Base-by-base conservation (phyloP, 1,139 yeast species). In the Suhomyces terraborum region DNA sequence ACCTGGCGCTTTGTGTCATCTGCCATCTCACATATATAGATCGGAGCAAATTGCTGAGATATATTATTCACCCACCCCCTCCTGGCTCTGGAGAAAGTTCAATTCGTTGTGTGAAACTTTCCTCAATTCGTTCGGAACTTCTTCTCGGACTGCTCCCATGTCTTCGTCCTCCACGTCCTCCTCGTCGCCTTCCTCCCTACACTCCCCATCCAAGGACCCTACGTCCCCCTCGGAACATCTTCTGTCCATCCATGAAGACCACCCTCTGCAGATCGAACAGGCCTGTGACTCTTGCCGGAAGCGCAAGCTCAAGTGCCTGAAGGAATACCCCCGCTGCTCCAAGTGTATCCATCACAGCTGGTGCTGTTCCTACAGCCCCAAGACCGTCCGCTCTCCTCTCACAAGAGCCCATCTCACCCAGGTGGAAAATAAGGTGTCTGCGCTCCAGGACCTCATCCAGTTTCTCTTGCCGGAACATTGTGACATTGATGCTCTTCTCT, bases 331-430 rank as follows among this genome's bases (percentile, higher is more conserved):
- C 4, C 77, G 78, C 50, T 88, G 96, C 58, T 69, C 83, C 35
- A 87, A 87, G 58, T 88, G 96, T 64, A 63, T 73, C 13, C 80
- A 77, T 42, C 88, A 86, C 56, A 71, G 75, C 31, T 83, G 95
- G 85, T 75, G 76, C 35, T 88, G 96, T 61, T 66, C 78, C 4
- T 88, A 88, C 59, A 80, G 87, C 20, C 96, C 96, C 10, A 70
- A 86, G 47, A 77, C 84, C 2, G 83, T 84, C 23, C 67, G 96
- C 45, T 81, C 91, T 6, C 96, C 96, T 0, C 67, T 88, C 46
- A 88, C 96, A 0, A 69, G 96, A 52, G 88, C 85, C 14, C 85
- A 84, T 64, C 67, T 88, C 49, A 87, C 95, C 8, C 77, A 77
- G 41, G 89, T 88, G 31, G 96, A 88, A 60, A 77, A 72, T 45